These are phyloP conservation scores for Sporisorium iseilematis-ciliati DNA, from an alignment of 1,284 basidiomycete genomes.

Conservation along the genomic window DNA sequence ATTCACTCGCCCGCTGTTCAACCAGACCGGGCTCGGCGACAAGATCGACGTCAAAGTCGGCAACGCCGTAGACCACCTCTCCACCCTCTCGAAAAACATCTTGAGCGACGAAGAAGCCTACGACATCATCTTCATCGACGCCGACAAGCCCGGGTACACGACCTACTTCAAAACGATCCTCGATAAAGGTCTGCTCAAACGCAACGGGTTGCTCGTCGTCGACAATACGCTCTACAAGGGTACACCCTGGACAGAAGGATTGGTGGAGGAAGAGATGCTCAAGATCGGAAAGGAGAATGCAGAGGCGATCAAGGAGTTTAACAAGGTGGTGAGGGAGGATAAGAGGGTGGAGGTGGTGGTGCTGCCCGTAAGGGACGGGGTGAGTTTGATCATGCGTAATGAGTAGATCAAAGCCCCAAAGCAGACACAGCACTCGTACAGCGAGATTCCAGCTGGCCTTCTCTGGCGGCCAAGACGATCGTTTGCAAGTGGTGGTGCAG, in stretches of 20 bases:
- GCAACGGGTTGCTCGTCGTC: conserved; percentile 62
- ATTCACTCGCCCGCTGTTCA: conserved; percentile 63
- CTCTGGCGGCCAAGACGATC: too few species aligned
- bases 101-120: conserved; percentile 52
- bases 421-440: too few species aligned
- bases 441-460: too few species aligned
- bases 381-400: conserved; percentile 64
- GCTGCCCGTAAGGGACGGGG: conserved; percentile 67
- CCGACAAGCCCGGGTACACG: conserved; percentile 67
- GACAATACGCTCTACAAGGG: conserved; percentile 70
- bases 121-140: conserved; percentile 70
- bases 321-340: conserved; percentile 60
- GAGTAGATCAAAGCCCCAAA: conserved; percentile 11
- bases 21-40: conserved; percentile 56
- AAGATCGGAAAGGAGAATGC: conserved; percentile 47
- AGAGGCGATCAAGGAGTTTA: conserved; percentile 64
- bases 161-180: conserved; percentile 63
- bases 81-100: conserved; percentile 35
- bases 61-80: conserved; percentile 59
- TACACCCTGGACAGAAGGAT: conserved; percentile 40
- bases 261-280: conserved; percentile 26
- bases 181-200: conserved; percentile 53
- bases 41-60: conserved; percentile 65
- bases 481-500: background rate
- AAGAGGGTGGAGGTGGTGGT: conserved; percentile 58